These are phyloP conservation scores for Erigeron philadelphicus DNA, from an alignment of 140 eudicot genomes.

Conservation along the genomic window DNA sequence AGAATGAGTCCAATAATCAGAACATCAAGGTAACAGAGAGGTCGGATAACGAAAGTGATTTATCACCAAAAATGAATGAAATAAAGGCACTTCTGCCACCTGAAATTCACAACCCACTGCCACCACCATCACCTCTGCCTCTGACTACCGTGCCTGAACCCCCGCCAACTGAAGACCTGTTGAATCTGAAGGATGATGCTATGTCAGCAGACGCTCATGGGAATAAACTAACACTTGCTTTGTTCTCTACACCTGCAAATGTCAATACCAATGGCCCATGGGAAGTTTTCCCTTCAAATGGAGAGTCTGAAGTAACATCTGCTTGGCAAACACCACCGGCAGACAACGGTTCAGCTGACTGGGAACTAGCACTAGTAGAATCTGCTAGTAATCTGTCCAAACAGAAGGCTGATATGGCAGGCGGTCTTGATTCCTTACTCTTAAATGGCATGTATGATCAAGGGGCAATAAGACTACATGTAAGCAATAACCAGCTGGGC, in stretches of 20 bases:
- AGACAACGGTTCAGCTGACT: conserved; percentile 29
- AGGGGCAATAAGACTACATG: conserved; percentile 52
- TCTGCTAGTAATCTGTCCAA: conserved; percentile 45
- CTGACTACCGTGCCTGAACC: conserved; percentile 18
- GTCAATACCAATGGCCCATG: conserved; percentile 36
- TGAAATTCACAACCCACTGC: conserved; percentile 29
- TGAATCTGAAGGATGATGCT: conserved; percentile 48
- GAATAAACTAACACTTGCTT: conserved; percentile 45
- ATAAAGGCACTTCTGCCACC: conserved; percentile 51
- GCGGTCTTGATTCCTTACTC: conserved; percentile 51
- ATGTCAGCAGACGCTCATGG: conserved; percentile 44
- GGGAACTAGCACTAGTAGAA: conserved; percentile 62
- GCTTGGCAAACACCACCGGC: conserved; percentile 44
- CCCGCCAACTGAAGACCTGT: conserved; percentile 35
- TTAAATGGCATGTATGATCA: conserved; percentile 63
- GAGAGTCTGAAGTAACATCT: conserved; percentile 39
- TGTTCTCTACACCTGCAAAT: conserved; percentile 47
- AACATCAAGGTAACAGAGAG: conserved; percentile 17
- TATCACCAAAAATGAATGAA: conserved; percentile 35
- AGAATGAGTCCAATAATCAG: conserved; percentile 33
- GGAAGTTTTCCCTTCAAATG: conserved; percentile 44
- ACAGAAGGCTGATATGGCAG: conserved; percentile 45
- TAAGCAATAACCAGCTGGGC: conserved; percentile 33
- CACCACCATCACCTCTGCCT: conserved; percentile 15
- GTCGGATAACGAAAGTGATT: conserved; percentile 21